Conservation (phyloP, 2,329 filamentous ascomycete species). For the Apiospora arundinis region DNA sequence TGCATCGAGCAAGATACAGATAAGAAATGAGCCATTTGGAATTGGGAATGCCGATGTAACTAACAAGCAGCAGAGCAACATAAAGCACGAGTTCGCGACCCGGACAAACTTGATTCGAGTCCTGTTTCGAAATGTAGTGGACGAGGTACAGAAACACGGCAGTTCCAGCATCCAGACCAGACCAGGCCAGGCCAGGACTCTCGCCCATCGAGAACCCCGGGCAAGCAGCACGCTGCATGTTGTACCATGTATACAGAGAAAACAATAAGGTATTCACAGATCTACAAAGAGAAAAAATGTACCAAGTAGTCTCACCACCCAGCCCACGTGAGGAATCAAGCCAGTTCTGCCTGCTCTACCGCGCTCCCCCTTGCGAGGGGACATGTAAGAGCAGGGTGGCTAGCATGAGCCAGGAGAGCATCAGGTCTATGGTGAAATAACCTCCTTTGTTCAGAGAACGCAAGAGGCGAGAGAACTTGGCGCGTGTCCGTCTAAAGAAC, state of each 20-base stretch:
- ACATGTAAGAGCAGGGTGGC: conserved; percentile 1
- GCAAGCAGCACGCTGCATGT: background rate
- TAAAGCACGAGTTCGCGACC: background rate
- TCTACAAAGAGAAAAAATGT: background rate
- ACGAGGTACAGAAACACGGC: background rate
- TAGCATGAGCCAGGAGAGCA: conserved; percentile 22
- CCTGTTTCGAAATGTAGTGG: background rate
- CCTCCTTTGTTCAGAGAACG: background rate
- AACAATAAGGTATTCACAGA: background rate
- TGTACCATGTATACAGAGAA: too few species aligned
- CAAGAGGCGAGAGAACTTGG: conserved; percentile 9
- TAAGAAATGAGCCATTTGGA: too few species aligned
- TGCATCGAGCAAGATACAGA: too few species aligned
- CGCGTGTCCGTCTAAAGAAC: conserved; percentile 24
- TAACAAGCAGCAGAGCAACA: background rate
- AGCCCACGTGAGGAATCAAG: conserved; percentile 13
- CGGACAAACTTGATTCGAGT: too few species aligned
- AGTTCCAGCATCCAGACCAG: background rate
- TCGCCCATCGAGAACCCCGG: background rate
- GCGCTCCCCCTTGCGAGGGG: background rate
- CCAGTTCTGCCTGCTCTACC: background rate
- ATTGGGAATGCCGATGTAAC: too few species aligned
- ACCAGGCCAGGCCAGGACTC: background rate
- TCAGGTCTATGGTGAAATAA: conserved; percentile 17
- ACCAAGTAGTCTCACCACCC: conserved; percentile 20